Evolutionary conservation across 345 rosid species (phyloP).

Genomic region (Xanthoceras sorbifolium): DNA sequence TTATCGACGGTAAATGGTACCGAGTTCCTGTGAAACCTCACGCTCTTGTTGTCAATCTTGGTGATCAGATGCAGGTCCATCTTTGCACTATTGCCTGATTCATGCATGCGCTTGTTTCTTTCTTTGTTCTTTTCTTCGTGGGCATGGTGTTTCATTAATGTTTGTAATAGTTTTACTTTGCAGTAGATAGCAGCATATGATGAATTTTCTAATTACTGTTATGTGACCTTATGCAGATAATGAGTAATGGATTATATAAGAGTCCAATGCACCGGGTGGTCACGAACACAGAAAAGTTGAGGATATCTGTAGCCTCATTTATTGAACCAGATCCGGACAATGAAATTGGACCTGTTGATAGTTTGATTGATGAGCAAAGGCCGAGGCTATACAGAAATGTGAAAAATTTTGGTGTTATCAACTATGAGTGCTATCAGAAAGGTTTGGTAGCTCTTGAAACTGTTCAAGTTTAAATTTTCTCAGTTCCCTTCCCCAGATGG

Average conservation of each 20-base stretch:
- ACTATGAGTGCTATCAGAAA: conserved; percentile 44
- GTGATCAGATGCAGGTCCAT: conserved; percentile 54
- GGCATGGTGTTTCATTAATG: background rate
- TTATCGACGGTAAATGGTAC: conserved; percentile 41
- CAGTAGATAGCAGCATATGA: background rate
- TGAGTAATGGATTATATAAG: conserved; percentile 61
- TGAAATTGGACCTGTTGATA: conserved; percentile 37
- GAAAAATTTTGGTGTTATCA: conserved; percentile 42
- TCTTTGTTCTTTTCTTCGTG: too few species aligned
- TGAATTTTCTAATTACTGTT: background rate
- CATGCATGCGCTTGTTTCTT: background rate
- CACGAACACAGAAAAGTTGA: conserved; percentile 42
- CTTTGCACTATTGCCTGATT: background rate
- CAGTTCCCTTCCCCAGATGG: background rate
- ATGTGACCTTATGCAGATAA: conserved; percentile 36
- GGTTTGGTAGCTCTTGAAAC: conserved; percentile 46
- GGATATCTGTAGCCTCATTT: conserved; percentile 47
- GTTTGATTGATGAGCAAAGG: conserved; percentile 34
- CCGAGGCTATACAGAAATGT: conserved; percentile 45
- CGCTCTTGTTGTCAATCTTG: conserved; percentile 51
- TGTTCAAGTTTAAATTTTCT: conserved; percentile 19
- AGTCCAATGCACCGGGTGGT: conserved; percentile 52
- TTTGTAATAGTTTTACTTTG: background rate
- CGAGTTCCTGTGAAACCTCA: conserved; percentile 45
- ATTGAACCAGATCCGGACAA: conserved; percentile 42